Evolutionary conservation across 1,284 basidiomycete species (phyloP), one percentile per base, ranked within the genome.

Genomic region (Cutaneotrichosporon sp.): DNA sequence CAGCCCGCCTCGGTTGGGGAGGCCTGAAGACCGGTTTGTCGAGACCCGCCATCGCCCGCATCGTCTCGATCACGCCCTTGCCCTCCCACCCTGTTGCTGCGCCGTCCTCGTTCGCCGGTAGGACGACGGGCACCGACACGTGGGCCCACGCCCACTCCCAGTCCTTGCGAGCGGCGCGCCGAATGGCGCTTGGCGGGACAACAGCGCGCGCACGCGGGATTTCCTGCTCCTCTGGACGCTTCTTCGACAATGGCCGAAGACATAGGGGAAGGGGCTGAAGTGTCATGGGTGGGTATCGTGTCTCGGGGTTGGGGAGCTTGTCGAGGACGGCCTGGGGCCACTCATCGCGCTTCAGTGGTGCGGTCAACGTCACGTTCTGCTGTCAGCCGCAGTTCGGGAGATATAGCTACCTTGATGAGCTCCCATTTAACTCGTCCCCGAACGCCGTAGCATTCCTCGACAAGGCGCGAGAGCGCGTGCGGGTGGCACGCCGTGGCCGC

Each of bases 401-500:
- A 27, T n/a, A 16, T 5, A 64, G 64, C 47, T 46, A 74, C 73
- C 42, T 65, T 64, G 45, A 77, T 58, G 27, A 70, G 54, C n/a
- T 57, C 43, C 58, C 46, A 59, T 25, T 50, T 52, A 29, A 27
- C 60, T 6, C 54, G 50, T 13, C 54, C 57, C 27, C 43, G 34
- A 18, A 45, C 49, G 24, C 47, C 47, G 34, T 52, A 60, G 16
- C 16, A 34, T 57, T 25, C 29, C 53, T 11, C 55, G 61, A 34
- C 46, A 13, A 77, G 56, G 18, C 76, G 62, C 22, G 20, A 20
- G 18, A 77, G 56, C 1, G 74, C 74, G 62, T 78, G 75, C 0
- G 73, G 72, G 54, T 77, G 72, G 57, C 66, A 70, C 7, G 71
- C 72, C 4, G 73, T 72, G 0, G 76, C 76, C 11, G 72, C 70